Percentiles rank a stretch among this genome's conserved stretches.
Evolutionary conservation across 371 early-diverging fungal species (phyloP).

Genomic region (Thermomucor indicae-seudaticae): DNA sequence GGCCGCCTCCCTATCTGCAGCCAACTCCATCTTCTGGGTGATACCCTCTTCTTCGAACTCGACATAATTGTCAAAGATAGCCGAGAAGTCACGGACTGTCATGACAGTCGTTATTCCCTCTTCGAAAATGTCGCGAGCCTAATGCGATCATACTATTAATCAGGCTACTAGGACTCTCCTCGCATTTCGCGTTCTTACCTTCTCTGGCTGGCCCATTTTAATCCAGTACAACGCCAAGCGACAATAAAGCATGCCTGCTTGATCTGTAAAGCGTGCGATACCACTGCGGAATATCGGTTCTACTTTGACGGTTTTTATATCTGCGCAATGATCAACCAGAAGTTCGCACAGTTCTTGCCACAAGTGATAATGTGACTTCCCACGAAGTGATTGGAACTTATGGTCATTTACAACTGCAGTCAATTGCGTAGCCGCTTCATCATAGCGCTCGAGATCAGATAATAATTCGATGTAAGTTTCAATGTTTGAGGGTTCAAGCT

Average conservation of each 20-base stretch:
- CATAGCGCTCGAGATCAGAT: constrained; percentile 63
- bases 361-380: constrained; percentile 76
- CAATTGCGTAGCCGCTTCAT: constrained; percentile 83
- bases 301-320: constrained; percentile 61
- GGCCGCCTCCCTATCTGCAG: constrained; percentile 51
- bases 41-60: constrained; percentile 86
- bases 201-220: constrained; percentile 73
- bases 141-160: background rate
- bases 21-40: constrained; percentile 73
- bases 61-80: constrained; percentile 94
- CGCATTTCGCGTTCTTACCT: constrained; percentile 21
- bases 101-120: constrained; percentile 81
- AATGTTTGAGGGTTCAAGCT: constrained; percentile 66
- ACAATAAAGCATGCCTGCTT: constrained; percentile 87
- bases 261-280: constrained; percentile 79
- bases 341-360: constrained; percentile 90
- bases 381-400: constrained; percentile 63
- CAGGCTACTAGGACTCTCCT: too few relatives aligned
- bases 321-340: constrained; percentile 71
- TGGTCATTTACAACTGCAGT: constrained; percentile 70
- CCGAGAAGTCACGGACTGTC: constrained; percentile 93
- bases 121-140: constrained; percentile 89
- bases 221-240: constrained; percentile 85
- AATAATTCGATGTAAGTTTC: constrained; percentile 78
- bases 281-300: constrained; percentile 88